Evolutionary conservation across 106 monocot genomes (phyloP).

Genomic region (Chionographis japonica): DNA sequence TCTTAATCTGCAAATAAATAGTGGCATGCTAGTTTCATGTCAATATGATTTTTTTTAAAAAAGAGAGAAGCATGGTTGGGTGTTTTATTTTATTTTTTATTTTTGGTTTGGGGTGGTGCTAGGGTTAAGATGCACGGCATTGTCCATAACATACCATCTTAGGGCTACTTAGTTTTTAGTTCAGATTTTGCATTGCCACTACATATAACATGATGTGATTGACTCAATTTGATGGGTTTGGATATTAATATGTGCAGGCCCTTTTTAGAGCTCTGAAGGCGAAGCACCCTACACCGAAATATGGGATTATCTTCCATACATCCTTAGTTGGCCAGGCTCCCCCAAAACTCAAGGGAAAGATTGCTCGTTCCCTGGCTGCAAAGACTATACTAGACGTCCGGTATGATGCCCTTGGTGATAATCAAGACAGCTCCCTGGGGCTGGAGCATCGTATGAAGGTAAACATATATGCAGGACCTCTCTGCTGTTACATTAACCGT

Average conservation of each 20-base stretch:
- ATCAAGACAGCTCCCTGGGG: conserved; percentile 70
- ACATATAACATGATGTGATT: too few species aligned
- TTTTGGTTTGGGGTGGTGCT: too few species aligned
- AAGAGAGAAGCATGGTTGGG: too few species aligned
- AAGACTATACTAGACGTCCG: conserved; percentile 81
- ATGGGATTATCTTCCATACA: conserved; percentile 92
- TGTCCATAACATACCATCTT: too few species aligned
- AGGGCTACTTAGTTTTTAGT: too few species aligned
- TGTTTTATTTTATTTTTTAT: too few species aligned
- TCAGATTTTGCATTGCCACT: too few species aligned
- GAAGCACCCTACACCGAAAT: conserved; percentile 94
- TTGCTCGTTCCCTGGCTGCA: conserved; percentile 89
- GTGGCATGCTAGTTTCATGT: too few species aligned
- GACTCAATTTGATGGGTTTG: too few species aligned
- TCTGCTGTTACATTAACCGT: neutral
- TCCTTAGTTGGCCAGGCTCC: conserved; percentile 89
- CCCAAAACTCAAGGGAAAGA: conserved; percentile 86
- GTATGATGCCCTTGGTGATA: conserved; percentile 88
- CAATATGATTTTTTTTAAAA: too few species aligned
- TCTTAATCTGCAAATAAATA: too few species aligned
- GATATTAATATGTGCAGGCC: conserved; percentile 42
- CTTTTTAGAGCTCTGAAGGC: conserved; percentile 95
- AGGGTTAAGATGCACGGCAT: too few species aligned
- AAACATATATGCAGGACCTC: neutral
- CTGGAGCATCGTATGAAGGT: conserved; percentile 86